Evolutionary conservation across 2,329 filamentous ascomycete genomes (phyloP).

Genomic region (Zymoseptoria tritici): DNA sequence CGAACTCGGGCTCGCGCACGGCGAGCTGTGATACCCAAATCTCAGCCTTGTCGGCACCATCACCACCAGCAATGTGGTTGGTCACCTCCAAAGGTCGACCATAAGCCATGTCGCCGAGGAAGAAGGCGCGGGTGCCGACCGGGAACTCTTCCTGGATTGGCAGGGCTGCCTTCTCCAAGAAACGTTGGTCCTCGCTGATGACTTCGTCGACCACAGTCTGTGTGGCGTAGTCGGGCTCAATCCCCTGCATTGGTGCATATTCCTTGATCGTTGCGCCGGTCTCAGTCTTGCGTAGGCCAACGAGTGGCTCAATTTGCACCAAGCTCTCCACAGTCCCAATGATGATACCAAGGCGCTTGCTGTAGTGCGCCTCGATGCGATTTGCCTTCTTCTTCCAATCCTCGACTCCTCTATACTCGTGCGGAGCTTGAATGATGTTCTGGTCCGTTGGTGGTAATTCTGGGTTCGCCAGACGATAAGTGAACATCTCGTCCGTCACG

Average conservation of each 20-base stretch:
- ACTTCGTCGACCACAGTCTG: constrained; percentile 88
- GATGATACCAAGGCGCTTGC: constrained; percentile 80
- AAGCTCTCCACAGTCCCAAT: constrained; percentile 82
- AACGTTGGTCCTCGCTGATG: constrained; percentile 82
- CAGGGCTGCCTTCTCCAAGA: constrained; percentile 80
- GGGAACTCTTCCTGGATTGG: constrained; percentile 91
- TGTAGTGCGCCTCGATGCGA: constrained; percentile 78
- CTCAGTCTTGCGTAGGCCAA: constrained; percentile 82
- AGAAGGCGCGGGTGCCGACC: constrained; percentile 74
- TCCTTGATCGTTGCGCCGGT: constrained; percentile 88
- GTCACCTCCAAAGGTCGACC: constrained; percentile 81
- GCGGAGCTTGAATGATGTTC: constrained; percentile 60
- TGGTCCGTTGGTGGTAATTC: constrained; percentile 24
- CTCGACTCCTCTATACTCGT: constrained; percentile 67
- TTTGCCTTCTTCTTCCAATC: constrained; percentile 79
- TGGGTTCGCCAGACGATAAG: constrained; percentile 64
- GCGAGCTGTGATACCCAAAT: constrained; percentile 68
- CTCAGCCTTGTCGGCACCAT: constrained; percentile 62
- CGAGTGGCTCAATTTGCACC: constrained; percentile 88
- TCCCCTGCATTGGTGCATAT: constrained; percentile 75
- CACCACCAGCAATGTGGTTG: constrained; percentile 53
- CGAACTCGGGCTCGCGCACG: constrained; percentile 72
- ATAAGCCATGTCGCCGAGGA: constrained; percentile 87
- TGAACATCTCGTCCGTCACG: constrained; percentile 89
- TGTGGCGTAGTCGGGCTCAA: constrained; percentile 84